A percentile compares a stretch with the other conserved stretches of the same genome.
Conservation (phyloP, 306 rosid species). For the Psophocarpus tetragonolobus region DNA sequence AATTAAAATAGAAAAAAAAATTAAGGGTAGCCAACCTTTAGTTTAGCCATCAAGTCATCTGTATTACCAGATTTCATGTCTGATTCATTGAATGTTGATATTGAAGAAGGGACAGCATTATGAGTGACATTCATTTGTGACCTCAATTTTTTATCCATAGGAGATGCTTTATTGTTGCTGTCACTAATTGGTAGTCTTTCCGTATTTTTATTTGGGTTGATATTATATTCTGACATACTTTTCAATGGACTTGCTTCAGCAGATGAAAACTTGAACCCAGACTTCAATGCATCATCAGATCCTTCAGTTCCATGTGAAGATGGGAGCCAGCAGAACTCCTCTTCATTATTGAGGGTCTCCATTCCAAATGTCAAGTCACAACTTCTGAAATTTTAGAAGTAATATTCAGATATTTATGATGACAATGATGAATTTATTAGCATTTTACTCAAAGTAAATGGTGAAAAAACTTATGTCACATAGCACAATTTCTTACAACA, state of each 20-base stretch:
- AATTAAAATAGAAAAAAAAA: background rate
- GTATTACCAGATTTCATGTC: conserved; percentile 36
- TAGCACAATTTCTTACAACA: conserved; percentile 49
- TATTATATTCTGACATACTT: conserved; percentile 35
- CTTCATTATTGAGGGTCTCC: conserved; percentile 57
- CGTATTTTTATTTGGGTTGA: conserved; percentile 34
- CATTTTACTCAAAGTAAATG: conserved; percentile 5
- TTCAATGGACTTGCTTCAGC: conserved; percentile 49
- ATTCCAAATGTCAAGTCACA: conserved; percentile 69
- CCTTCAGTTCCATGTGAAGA: conserved; percentile 55
- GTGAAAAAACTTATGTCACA: background rate
- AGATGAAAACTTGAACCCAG: conserved; percentile 52
- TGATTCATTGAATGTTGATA: conserved; percentile 32
- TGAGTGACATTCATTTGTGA: conserved; percentile 37
- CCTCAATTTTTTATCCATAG: conserved; percentile 28
- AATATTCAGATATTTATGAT: background rate
- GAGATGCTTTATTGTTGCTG: conserved; percentile 35
- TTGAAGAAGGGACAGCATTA: conserved; percentile 32
- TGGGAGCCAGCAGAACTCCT: conserved; percentile 61
- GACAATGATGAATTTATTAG: conserved; percentile 1
- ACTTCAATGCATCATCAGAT: conserved; percentile 55
- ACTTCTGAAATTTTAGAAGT: conserved; percentile 42
- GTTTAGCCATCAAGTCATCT: conserved; percentile 35
- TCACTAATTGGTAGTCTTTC: conserved; percentile 36
- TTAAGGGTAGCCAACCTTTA: conserved; percentile 43